Evolutionary conservation across 1,284 basidiomycete genomes (phyloP).

Genomic region (Termitomyces sp.): DNA sequence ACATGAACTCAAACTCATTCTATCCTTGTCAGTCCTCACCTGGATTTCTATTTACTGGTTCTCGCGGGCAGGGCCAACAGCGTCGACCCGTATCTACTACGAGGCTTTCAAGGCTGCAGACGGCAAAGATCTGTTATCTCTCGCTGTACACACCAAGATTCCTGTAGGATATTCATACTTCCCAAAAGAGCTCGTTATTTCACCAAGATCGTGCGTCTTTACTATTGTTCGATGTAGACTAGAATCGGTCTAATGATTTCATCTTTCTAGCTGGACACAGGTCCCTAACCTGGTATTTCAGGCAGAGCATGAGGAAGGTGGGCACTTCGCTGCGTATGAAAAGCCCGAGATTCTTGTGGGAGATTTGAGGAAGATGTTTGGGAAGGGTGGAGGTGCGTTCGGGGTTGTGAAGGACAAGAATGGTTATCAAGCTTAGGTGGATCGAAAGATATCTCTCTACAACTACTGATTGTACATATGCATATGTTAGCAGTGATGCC

Average conservation of each 20-base stretch:
- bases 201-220: slow-evolving; percentile 16
- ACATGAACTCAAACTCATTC: slow-evolving; percentile 17
- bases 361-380: slow-evolving; percentile 33
- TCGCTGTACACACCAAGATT: slow-evolving; percentile 12
- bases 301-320: slow-evolving; percentile 26
- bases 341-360: slow-evolving; percentile 23
- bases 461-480: not conserved
- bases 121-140: not conserved
- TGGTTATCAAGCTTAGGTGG: slow-evolving; percentile 22
- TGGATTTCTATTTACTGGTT: slow-evolving; percentile 49
- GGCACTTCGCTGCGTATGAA: slow-evolving; percentile 32
- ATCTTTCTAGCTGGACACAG: slow-evolving; percentile 8
- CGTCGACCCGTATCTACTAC: slow-evolving; percentile 41
- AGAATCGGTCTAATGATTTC: not conserved
- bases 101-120: slow-evolving; percentile 22
- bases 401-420: slow-evolving; percentile 26
- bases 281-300: slow-evolving; percentile 14
- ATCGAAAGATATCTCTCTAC: not conserved
- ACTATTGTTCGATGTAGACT: not conserved
- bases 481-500: too few relatives aligned
- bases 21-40: slow-evolving; percentile 34
- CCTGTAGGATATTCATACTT: slow-evolving; percentile 21
- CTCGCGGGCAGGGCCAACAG: slow-evolving; percentile 41
- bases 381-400: slow-evolving; percentile 28
- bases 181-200: slow-evolving; percentile 16